phyloP scores from a whole-genome alignment of 2,329 filamentous ascomycete genomes.

The Trichoderma polysporum region DNA sequence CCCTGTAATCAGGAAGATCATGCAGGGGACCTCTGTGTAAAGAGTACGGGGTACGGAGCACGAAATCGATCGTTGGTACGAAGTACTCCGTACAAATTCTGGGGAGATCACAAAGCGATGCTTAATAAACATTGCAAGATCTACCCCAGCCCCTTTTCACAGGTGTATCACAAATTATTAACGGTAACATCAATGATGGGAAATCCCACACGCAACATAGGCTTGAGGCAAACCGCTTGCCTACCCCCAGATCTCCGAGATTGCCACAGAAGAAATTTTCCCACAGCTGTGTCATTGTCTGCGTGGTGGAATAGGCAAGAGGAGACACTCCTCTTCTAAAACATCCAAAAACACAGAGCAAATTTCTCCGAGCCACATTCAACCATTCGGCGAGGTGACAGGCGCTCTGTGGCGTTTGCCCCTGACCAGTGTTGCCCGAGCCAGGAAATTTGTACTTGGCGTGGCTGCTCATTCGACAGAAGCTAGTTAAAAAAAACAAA shows the following conservation, averaged over 20 bases:
- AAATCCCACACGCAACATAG: neutral
- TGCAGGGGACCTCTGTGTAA: constrained; percentile 13
- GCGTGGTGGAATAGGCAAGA: neutral
- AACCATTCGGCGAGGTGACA: neutral
- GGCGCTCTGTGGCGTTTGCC: constrained; percentile 15
- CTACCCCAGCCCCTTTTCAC: neutral
- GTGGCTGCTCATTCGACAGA: neutral
- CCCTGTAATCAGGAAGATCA: neutral
- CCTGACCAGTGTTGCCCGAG: neutral
- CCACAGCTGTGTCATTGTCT: neutral
- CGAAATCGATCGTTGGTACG: neutral
- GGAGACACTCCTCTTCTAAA: neutral
- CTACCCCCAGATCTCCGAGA: neutral
- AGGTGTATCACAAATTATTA: neutral
- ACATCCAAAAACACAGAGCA: neutral
- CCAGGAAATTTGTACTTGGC: neutral
- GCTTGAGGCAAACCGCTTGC: neutral
- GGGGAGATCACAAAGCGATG: neutral
- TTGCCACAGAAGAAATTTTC: neutral
- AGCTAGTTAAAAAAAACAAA: too few relatives aligned
- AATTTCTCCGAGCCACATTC: neutral
- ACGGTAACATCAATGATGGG: too few relatives aligned
- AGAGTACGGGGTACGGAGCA: neutral
- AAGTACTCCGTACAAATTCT: too few relatives aligned
- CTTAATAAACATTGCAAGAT: neutral